Evolutionary conservation across 768 basidiomycete genomes (phyloP).

Genomic region (Sporobolomyces phaffii): DNA sequence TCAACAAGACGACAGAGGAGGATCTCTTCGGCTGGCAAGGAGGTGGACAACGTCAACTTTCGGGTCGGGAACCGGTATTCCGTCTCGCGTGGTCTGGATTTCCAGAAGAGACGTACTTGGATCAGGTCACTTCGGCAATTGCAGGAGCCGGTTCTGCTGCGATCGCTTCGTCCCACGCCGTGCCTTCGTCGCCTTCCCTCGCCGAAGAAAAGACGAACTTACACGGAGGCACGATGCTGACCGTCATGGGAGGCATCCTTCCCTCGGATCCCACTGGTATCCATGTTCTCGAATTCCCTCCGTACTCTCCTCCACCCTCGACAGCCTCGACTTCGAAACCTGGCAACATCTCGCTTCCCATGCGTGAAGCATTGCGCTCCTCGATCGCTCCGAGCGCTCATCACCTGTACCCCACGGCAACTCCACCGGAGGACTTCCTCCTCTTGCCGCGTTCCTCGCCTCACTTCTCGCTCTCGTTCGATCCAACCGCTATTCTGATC

Average conservation of each 20-base stretch:
- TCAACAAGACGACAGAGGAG: constrained; percentile 50
- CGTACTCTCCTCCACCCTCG: constrained; percentile 43
- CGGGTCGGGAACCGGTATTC: constrained; percentile 68
- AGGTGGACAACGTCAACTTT: constrained; percentile 26
- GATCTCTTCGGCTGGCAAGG: constrained; percentile 45
- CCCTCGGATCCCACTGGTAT: constrained; percentile 57
- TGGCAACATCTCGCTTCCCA: constrained; percentile 37
- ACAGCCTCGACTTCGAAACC: constrained; percentile 3
- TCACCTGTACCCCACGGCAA: constrained; percentile 56
- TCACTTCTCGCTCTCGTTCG: constrained; percentile 62
- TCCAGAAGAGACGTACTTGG: constrained; percentile 51
- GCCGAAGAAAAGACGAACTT: constrained; percentile 6
- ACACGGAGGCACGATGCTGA: constrained; percentile 57
- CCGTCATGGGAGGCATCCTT: constrained; percentile 71
- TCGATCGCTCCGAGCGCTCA: constrained; percentile 48
- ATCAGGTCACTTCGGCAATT: neutral
- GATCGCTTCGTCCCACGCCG: neutral
- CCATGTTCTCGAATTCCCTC: constrained; percentile 62
- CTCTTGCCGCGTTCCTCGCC: constrained; percentile 66
- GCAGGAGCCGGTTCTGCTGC: neutral
- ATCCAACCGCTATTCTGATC: constrained; percentile 64
- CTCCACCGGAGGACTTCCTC: constrained; percentile 69
- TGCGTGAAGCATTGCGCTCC: constrained; percentile 61
- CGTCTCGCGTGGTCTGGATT: constrained; percentile 79
- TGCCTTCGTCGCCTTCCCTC: neutral